Percentiles rank a stretch among this genome's conserved stretches.
phyloP scores from a whole-genome alignment of 2,329 filamentous ascomycete genomes.

The Colletotrichum sp. region DNA sequence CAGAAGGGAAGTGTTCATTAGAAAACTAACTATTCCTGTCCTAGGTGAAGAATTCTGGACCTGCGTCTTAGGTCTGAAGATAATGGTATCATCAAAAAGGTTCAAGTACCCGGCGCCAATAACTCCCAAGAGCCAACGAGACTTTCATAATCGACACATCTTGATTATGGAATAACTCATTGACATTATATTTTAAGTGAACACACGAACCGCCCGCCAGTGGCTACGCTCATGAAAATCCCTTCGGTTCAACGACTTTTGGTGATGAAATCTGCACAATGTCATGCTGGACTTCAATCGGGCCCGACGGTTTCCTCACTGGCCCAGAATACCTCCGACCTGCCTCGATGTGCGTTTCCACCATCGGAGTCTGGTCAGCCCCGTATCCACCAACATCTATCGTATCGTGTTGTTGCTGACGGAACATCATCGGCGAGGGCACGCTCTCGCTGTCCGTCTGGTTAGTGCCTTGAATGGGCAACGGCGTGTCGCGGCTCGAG shows the following conservation, averaged over 20 bases:
- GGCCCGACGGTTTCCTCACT: background rate
- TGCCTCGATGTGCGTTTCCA: slow-evolving; percentile 5
- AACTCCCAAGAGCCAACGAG: background rate
- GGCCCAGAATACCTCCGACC: background rate
- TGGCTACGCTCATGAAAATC: background rate
- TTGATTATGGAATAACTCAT: background rate
- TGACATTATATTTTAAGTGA: background rate
- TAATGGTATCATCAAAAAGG: background rate
- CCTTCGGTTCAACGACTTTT: background rate
- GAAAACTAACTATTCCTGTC: background rate
- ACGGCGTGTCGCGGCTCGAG: background rate
- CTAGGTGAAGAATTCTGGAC: background rate
- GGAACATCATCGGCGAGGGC: background rate
- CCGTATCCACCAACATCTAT: background rate
- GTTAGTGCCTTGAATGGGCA: background rate
- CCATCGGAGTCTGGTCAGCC: background rate
- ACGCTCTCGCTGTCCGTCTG: background rate
- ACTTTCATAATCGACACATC: background rate
- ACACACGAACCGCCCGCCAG: background rate
- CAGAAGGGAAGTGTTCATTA: background rate
- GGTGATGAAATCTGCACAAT: slow-evolving; percentile 2
- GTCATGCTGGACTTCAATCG: slow-evolving; percentile 4
- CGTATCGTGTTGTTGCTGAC: background rate
- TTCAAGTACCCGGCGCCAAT: background rate
- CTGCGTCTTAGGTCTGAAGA: background rate